Evolutionary conservation across 345 rosid species (phyloP).

Genomic region (Brassica napus): DNA sequence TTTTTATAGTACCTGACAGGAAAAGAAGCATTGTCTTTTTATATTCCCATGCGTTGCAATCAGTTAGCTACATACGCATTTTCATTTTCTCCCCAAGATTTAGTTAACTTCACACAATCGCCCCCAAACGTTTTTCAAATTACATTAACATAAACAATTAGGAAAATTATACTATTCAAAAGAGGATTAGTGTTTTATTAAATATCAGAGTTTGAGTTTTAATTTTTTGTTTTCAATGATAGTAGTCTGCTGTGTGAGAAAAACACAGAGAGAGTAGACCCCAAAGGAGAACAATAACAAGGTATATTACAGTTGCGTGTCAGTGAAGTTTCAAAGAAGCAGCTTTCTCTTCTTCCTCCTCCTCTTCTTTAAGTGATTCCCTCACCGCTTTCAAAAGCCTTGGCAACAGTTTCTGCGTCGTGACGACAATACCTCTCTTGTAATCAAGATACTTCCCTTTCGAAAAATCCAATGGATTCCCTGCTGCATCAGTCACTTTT

Average conservation of each 20-base stretch:
- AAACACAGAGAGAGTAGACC: conserved; percentile 1
- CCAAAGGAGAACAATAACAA: conserved; percentile 24
- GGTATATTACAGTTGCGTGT: conserved; percentile 37
- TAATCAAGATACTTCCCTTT: conserved; percentile 70
- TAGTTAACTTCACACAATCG: not conserved
- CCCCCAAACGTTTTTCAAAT: not conserved
- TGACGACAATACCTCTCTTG: conserved; percentile 72
- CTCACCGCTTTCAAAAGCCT: conserved; percentile 68
- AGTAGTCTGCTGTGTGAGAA: not conserved
- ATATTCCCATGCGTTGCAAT: not conserved
- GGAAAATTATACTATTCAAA: not conserved
- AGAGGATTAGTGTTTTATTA: conserved; percentile 24
- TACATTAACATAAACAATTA: not conserved
- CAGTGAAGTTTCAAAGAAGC: conserved; percentile 34
- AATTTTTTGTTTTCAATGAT: not conserved
- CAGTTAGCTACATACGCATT: not conserved
- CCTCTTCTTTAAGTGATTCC: conserved; percentile 55
- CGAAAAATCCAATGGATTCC: conserved; percentile 79
- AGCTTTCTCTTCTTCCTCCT: conserved; percentile 33
- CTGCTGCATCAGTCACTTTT: conserved; percentile 68
- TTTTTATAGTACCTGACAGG: not conserved
- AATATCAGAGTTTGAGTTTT: conserved; percentile 9
- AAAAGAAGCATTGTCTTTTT: not conserved
- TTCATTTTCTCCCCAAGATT: not conserved
- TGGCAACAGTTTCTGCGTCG: conserved; percentile 82